Conservation (phyloP, 306 rosid genomes). For the Cucurbita argyrosperma region DNA sequence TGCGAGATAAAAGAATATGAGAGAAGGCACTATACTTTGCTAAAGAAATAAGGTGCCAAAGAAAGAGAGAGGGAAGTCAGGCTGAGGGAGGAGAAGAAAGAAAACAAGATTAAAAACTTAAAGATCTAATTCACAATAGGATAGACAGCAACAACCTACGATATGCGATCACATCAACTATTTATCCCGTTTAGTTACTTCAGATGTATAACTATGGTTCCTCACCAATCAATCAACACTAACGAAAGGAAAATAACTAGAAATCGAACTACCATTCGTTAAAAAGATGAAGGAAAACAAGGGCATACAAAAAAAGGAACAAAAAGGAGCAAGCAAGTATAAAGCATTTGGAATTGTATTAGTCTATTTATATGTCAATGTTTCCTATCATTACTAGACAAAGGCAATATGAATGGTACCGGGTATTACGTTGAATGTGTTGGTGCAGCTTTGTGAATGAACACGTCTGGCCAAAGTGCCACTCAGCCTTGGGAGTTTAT, state of each 20-base stretch:
- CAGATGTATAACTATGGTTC: not conserved
- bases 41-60: no score
- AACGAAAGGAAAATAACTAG: not conserved
- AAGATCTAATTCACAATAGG: not conserved
- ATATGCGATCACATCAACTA: not conserved
- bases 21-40: no score
- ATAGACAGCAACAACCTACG: not conserved
- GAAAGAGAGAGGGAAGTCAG: no score
- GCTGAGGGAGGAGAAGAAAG: no score
- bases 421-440: not conserved
- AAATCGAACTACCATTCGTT: no score
- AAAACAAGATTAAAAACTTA: no score
- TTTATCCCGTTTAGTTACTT: not conserved
- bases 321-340: not conserved
- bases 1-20: no score
- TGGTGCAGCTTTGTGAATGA: not conserved
- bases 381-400: not conserved
- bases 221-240: not conserved
- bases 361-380: not conserved
- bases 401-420: not conserved
- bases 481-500: slow-evolving; percentile 15
- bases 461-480: slow-evolving; percentile 7
- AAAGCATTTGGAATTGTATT: not conserved
- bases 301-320: no score
- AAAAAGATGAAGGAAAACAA: no score